phyloP scores from a whole-genome alignment of 805 yeast genomes.

The Candida vaughaniae region DNA sequence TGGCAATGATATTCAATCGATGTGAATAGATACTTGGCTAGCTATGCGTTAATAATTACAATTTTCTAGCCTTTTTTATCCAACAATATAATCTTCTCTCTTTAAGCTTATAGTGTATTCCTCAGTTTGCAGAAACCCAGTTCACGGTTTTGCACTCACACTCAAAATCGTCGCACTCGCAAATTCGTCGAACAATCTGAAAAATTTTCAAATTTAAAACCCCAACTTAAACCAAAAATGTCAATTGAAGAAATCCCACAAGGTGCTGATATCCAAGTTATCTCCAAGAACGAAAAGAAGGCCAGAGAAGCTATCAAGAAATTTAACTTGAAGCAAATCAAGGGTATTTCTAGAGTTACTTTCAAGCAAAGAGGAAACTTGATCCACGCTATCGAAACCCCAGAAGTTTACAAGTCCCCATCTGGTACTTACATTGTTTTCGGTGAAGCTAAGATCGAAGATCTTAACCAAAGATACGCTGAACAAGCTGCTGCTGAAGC shows the following conservation, averaged over 20 bases:
- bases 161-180: too few species aligned
- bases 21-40: too few species aligned
- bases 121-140: too few species aligned
- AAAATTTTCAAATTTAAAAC: conserved; percentile 14
- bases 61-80: too few species aligned
- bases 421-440: conserved; percentile 95
- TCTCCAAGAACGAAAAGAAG: conserved; percentile 91
- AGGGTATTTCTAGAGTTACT: conserved; percentile 93
- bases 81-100: too few species aligned
- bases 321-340: conserved; percentile 84
- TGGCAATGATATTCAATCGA: too few species aligned
- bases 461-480: conserved; percentile 83
- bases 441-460: conserved; percentile 97
- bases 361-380: conserved; percentile 91
- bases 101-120: too few species aligned
- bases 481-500: conserved; percentile 46
- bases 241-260: conserved; percentile 60
- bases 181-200: too few species aligned
- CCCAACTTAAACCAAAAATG: conserved; percentile 24
- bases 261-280: conserved; percentile 78
- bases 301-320: conserved; percentile 88
- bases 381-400: conserved; percentile 85
- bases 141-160: too few species aligned
- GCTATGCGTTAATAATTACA: too few species aligned
- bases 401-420: conserved; percentile 92